Base-by-base conservation (phyloP, 805 yeast genomes). In the Kodamaea hsintzibuensis region DNA sequence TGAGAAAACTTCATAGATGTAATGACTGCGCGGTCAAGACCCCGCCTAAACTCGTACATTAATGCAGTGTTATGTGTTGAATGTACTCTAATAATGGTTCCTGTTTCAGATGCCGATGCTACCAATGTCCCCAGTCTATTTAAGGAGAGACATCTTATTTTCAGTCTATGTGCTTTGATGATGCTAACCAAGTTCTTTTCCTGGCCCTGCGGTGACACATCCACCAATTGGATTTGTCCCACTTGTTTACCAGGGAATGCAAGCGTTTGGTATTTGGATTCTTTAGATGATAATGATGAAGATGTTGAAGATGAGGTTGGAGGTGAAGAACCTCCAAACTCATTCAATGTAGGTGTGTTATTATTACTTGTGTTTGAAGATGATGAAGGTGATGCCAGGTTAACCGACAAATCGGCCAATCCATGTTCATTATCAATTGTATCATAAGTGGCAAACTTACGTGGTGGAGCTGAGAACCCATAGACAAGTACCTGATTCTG, bases 1-100 rank as follows among this genome's bases (percentile, higher is more conserved):
- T 89, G 91, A 4, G 93, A 86, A 66, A 93, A 91, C 51, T 84
- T 84, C 86, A 95, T 85, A 7, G 95, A 86, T 42, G 88, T 88
- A 7, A 95, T 82, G 14, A 79, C 76, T 0, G 97, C 98, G 50
- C 85, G 80, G 68, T 95, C 98, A 17, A 92, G 67, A 0, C 99
- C 99, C 49, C 99, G 77, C 60, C 98, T 77, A 63, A 92, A 92
- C 66, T 91, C 97, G 63, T 81, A 86, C n/a, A 90, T 62, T 49
- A 90, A 72, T 1, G 87, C 79, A 25, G 96, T 87, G 35, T 82
- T 83, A 49, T 77, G 76, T 1, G 91, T 82, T 4, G 90, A 84
- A 64, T 86, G 91, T 2, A 90, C 76, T 50, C 96, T 71, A 16
- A 91, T 83, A 7, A 91, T 78, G 0, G 97, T 91, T 0, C 97